phyloP scores from a whole-genome alignment of 2,329 filamentous ascomycete species.

The Clonostachys rosea region DNA sequence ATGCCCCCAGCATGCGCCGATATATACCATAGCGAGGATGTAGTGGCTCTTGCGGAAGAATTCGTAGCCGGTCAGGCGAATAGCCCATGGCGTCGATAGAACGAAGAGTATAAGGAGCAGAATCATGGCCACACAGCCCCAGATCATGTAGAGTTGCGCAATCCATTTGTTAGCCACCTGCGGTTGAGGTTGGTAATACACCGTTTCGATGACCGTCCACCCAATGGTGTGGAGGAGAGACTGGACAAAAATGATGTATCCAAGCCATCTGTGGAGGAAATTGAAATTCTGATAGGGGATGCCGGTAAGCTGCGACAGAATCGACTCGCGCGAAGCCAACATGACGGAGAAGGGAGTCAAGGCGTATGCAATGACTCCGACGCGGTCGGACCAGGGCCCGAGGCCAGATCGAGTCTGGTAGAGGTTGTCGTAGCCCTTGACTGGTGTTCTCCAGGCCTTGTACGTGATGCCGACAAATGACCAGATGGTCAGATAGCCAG shows the following conservation, averaged over 20 bases:
- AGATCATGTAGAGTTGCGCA: slow-evolving; percentile 63
- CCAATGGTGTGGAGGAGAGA: slow-evolving; percentile 63
- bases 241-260: slow-evolving; percentile 68
- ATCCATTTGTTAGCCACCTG: slow-evolving; percentile 51
- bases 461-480: slow-evolving; percentile 67
- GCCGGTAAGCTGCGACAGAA: slow-evolving; percentile 66
- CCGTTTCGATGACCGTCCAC: slow-evolving; percentile 64
- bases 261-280: slow-evolving; percentile 73
- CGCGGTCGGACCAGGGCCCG: slow-evolving; percentile 63
- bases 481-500: slow-evolving; percentile 61
- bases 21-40: slow-evolving; percentile 66
- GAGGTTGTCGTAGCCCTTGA: slow-evolving; percentile 46
- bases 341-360: slow-evolving; percentile 67
- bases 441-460: slow-evolving; percentile 64
- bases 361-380: slow-evolving; percentile 69
- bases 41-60: slow-evolving; percentile 74
- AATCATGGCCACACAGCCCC: slow-evolving; percentile 65
- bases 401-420: slow-evolving; percentile 62
- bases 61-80: slow-evolving; percentile 67
- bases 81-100: slow-evolving; percentile 50
- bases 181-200: slow-evolving; percentile 69
- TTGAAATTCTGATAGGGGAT: slow-evolving; percentile 74
- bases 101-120: slow-evolving; percentile 57
- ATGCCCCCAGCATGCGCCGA: slow-evolving; percentile 72
- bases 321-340: slow-evolving; percentile 61